These are phyloP conservation scores for Umbelopsis sp. DNA, from an alignment of 192 early-diverging fungal genomes.

Conservation along the genomic window DNA sequence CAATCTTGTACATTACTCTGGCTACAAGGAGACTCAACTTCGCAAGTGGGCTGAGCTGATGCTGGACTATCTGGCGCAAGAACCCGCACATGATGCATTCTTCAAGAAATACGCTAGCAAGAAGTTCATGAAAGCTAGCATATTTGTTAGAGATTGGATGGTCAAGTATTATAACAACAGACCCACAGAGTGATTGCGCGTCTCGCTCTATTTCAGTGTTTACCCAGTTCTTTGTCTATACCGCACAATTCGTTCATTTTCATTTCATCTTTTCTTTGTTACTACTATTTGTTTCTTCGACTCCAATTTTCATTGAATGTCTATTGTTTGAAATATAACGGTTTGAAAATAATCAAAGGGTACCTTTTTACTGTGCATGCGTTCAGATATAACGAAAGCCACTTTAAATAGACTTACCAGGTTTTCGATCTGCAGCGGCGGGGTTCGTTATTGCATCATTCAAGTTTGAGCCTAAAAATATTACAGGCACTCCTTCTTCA, in stretches of 20 bases:
- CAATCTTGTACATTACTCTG: constrained; percentile 26
- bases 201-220: background rate
- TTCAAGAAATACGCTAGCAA: constrained; percentile 85
- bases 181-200: background rate
- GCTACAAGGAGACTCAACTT: constrained; percentile 22
- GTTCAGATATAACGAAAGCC: no score
- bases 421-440: no score
- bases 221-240: constrained; percentile 23
- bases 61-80: constrained; percentile 66
- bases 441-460: no score
- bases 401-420: no score
- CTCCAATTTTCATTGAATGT: background rate
- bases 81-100: constrained; percentile 64
- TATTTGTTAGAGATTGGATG: constrained; percentile 86
- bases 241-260: constrained; percentile 8
- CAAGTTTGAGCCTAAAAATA: no score
- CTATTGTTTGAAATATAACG: background rate
- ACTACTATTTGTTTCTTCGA: constrained; percentile 1
- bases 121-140: constrained; percentile 79
- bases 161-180: constrained; percentile 29
- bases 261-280: background rate
- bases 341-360: no score
- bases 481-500: no score
- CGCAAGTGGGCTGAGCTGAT: constrained; percentile 58
- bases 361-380: no score